phyloP scores from a whole-genome alignment of 2,329 filamentous ascomycete genomes.

The Neocucurbitaria cava region DNA sequence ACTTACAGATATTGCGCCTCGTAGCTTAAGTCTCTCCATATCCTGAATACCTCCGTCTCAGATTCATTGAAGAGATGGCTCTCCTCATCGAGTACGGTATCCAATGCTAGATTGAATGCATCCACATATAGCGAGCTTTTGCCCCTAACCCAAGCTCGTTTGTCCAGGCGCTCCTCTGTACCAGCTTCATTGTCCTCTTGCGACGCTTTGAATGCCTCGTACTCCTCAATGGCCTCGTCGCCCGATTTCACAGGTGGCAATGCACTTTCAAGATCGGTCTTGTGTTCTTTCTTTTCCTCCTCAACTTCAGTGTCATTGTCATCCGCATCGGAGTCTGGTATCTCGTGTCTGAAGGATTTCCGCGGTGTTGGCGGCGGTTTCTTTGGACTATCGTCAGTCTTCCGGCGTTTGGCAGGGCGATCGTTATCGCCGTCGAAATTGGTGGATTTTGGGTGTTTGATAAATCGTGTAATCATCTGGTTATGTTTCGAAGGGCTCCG shows the following conservation, averaged over 20 bases:
- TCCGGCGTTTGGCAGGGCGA: slow-evolving; percentile 53
- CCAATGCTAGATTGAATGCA: slow-evolving; percentile 90
- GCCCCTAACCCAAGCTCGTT: slow-evolving; percentile 73
- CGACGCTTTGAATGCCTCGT: slow-evolving; percentile 72
- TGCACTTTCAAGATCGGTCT: slow-evolving; percentile 74
- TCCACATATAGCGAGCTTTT: slow-evolving; percentile 95
- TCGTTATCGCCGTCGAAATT: slow-evolving; percentile 51
- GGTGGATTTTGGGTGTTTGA: slow-evolving; percentile 54
- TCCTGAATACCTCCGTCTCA: slow-evolving; percentile 76
- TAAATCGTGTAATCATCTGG: slow-evolving; percentile 54
- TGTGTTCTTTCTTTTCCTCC: slow-evolving; percentile 41
- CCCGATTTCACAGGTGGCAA: slow-evolving; percentile 71
- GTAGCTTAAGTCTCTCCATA: slow-evolving; percentile 78
- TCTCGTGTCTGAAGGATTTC: slow-evolving; percentile 36
- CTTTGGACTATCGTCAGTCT: slow-evolving; percentile 35
- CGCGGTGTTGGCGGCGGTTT: slow-evolving; percentile 29
- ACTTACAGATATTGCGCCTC: slow-evolving; percentile 88
- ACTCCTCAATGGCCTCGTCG: slow-evolving; percentile 77
- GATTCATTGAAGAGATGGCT: slow-evolving; percentile 82
- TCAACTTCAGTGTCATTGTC: slow-evolving; percentile 43
- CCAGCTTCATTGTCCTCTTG: slow-evolving; percentile 50
- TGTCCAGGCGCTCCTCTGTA: slow-evolving; percentile 60
- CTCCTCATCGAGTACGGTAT: slow-evolving; percentile 89
- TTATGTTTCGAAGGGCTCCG: slow-evolving; percentile 55
- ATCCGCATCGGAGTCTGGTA: slow-evolving; percentile 51